A percentile compares a stretch with the other conserved stretches of the same genome.
phyloP scores from a whole-genome alignment of 1,139 yeast genomes.

The Diutina catenulata region DNA sequence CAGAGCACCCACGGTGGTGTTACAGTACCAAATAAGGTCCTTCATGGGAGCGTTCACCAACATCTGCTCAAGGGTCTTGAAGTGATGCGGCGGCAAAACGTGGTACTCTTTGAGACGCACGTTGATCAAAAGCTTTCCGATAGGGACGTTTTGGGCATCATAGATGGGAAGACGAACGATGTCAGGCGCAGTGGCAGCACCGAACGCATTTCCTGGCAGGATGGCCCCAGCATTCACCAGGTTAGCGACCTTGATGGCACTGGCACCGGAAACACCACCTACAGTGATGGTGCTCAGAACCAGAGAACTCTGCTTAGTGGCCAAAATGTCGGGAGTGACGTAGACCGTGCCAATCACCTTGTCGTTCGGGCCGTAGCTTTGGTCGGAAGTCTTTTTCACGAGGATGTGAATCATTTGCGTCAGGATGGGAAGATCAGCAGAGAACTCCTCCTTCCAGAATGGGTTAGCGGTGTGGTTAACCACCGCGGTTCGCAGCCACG shows the following conservation, averaged over 20 bases:
- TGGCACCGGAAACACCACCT: slow-evolving; percentile 17
- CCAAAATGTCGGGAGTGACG: slow-evolving; percentile 42
- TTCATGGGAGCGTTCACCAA: slow-evolving; percentile 39
- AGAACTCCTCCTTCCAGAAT: slow-evolving; percentile 64
- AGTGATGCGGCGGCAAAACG: slow-evolving; percentile 46
- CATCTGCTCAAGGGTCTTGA: slow-evolving; percentile 50
- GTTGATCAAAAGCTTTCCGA: slow-evolving; percentile 51
- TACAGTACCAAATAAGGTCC: slow-evolving; percentile 36
- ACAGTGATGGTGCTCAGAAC: slow-evolving; percentile 27
- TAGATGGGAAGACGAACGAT: slow-evolving; percentile 32
- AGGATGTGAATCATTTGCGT: slow-evolving; percentile 42
- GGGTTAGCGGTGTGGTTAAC: slow-evolving; percentile 40
- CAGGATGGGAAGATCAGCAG: slow-evolving; percentile 43
- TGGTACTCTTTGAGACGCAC: slow-evolving; percentile 44
- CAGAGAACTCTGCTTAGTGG: slow-evolving; percentile 21
- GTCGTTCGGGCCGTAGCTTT: slow-evolving; percentile 18
- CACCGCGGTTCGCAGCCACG: slow-evolving; percentile 60
- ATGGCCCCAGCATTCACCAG: slow-evolving; percentile 8
- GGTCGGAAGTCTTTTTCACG: slow-evolving; percentile 25
- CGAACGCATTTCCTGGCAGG: slow-evolving; percentile 7
- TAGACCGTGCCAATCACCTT: slow-evolving; percentile 41
- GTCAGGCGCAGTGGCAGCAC: slow-evolving; percentile 9
- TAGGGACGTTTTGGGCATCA: slow-evolving; percentile 29
- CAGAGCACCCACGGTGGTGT: slow-evolving; percentile 27
- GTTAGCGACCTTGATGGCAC: slow-evolving; percentile 13